Evolutionary conservation across 345 rosid species (phyloP), one percentile per base, ranked within the genome.

Genomic region (Hypericum androsaemum): DNA sequence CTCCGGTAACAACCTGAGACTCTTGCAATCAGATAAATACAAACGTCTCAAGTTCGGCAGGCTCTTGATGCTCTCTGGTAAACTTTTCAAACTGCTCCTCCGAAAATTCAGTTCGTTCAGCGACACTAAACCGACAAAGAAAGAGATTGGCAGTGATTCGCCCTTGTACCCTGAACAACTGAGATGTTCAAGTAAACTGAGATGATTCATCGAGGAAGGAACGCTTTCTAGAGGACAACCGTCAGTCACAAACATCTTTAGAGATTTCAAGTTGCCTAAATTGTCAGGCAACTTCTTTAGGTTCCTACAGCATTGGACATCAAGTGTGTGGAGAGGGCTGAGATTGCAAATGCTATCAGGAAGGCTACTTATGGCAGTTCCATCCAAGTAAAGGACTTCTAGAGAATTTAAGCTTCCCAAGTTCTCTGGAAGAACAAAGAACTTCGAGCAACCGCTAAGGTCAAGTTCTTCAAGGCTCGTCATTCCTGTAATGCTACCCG

Each of bases 31-130:
- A 7, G 17, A 22, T 37, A 66, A 10, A 40, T 15, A 6, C 43
- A 60, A 39, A 10, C 12, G 16, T 66, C 56, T 48, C 7, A 66
- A 57, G 12, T 50, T n/a, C 4, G 16, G 6, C 7, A 65, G 64
- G 8, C n/a, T 3, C 1, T n/a, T 58, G 46, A 77, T 45, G 42
- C 66, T 64, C 11, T 9, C n/a, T 0, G 82, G 70, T 49, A 74
- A 42, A 53, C 42, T 16, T 6, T 43, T 32, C 14, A 77, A 69
- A 47, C 51, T 36, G 41, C 69, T 74, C 4, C 63, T 54, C 57
- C 69, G 59, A 12, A 78, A 48, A 63, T 46, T 41, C 15, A 69
- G 17, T 11, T 17, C 14, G 52, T 3, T 4, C 41, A 77, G 52
- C 11, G 56, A 54, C 52, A 35, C 46, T 70, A 63, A 22, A 54